Evolutionary conservation across 2,329 filamentous ascomycete species (phyloP), one percentile per base, ranked within the genome.

Genomic region (Xylariales sp.): DNA sequence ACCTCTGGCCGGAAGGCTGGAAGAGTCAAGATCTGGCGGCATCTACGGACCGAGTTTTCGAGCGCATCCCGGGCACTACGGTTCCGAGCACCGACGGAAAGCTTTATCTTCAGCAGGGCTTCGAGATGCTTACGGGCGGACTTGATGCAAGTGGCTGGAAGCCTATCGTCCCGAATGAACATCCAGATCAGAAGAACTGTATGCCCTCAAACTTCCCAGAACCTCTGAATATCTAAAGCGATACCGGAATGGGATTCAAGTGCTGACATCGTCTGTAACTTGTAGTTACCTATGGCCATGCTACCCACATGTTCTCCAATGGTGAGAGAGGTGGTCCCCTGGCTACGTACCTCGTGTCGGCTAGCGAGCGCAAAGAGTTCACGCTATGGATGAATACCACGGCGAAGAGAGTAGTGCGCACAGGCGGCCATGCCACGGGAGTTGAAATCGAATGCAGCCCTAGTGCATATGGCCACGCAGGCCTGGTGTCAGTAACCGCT

Each of bases 1-100:
- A 86, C 76, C 90, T 91, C 76, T 94, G 92, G 81, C 91, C 91
- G 1, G 71, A 80, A 1, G 91, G 90, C 34, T 94, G 91, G 91
- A 89, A 91, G 77, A 83, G 87, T 34, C 77, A 80, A 6, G 90
- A 93, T 72, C 85, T 93, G 73, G 80, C 81, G 68, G 75, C 81
- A 14, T 86, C 90, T 1, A 87, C 89, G 2, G 79, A 85, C 30
- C 84, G 87, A 59, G 86, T 90, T 7, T 93, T 93, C 76, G 78
- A 81, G 41, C 85, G 90, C 16, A 93, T 92, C 68, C 90, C 90
- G 0, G 90, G 90, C 49, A 92, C 90, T 0, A 87, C 86, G 39
- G 81, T 81, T 49, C 90, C 91, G 0, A 93, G 90, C 1, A 81
- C 82, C 71, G 90, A 94, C 73, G 88, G 88, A 53, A 83, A 88